Base-by-base conservation (phyloP, 345 rosid species). In the Melaleuca alternifolia region DNA sequence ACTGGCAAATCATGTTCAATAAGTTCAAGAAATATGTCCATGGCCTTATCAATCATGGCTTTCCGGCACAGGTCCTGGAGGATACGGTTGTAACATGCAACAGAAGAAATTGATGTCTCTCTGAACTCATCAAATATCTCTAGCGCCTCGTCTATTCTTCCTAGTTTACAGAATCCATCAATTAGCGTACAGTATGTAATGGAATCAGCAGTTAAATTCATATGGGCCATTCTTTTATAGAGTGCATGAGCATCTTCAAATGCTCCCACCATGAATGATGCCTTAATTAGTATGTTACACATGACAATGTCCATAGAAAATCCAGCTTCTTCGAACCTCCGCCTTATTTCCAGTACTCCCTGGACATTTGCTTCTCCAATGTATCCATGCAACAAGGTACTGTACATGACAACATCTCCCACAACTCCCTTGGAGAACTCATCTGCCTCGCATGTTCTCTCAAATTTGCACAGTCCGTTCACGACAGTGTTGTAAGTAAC, bases 111-210 rank as follows among this genome's bases (percentile, higher is more conserved):
- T 57, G 91, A 89, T 48, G 89, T 87, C 85, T 54, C 85, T 91
- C 95, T 93, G 88, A 93, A 88, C 89, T 95, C 95, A 87, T 95
- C 95, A 93, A 96, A 94, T 85, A 94, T 86, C 90, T 94, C 92
- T 85, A 95, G 93, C 24, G 98, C 98, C 86, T 96, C 96, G 50
- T 94, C 96, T 59, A 95, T 91, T 86, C 93, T 91, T 54, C 94
- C 96, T 6, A 86, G 86, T 91, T 91, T 94, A 89, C 94, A 93
- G 54, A 44, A 94, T 13, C 97, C 95, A 54, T 91, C 88, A 50
- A 94, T 93, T 93, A 95, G 77, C 26, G 91, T 92, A 82, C 92
- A 86, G 83, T 90, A 95, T 4, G 98, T 96, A 91, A 89, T 85
- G 30, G 92, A 90, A 90, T 95, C 88, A 79, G 95, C 92, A 85